A percentile compares a stretch with the other conserved stretches of the same genome.
Conservation (phyloP, 2,329 filamentous ascomycete species). For the Fusarium equiseti region DNA sequence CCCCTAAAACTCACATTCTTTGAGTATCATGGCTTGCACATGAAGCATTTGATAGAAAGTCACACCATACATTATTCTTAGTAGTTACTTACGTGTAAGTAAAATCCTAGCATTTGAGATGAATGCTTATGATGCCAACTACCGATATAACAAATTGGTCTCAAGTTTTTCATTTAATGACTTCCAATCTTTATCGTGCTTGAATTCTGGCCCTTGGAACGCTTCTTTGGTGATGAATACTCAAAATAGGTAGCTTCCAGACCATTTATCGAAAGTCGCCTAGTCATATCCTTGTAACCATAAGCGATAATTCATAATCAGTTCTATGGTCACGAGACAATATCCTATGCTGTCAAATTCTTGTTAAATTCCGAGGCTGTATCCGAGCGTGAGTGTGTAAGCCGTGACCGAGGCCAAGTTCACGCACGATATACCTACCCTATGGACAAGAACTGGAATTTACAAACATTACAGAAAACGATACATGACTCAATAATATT, state of each 20-base stretch:
- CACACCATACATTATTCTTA: too few relatives aligned
- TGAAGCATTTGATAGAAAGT: background rate
- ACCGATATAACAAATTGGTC: too few relatives aligned
- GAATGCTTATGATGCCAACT: background rate
- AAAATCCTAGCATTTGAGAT: background rate
- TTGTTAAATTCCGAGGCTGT: background rate
- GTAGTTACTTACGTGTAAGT: background rate
- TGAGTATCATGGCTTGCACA: too few relatives aligned
- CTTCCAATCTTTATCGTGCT: background rate
- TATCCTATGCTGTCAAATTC: background rate
- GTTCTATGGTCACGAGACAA: background rate
- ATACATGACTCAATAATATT: background rate
- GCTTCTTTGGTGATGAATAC: background rate
- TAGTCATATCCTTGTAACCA: background rate
- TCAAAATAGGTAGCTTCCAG: background rate
- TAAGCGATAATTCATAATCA: background rate
- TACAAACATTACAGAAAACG: background rate
- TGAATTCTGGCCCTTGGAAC: background rate
- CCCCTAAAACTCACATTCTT: too few relatives aligned
- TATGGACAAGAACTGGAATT: background rate
- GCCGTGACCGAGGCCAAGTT: constrained; percentile 10
- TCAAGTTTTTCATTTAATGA: background rate
- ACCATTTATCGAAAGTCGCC: background rate
- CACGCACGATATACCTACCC: constrained; percentile 8
- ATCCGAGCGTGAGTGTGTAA: background rate